These are phyloP conservation scores for Cladophialophora carrionii DNA, from an alignment of 2,329 filamentous ascomycete species.

Conservation along the genomic window DNA sequence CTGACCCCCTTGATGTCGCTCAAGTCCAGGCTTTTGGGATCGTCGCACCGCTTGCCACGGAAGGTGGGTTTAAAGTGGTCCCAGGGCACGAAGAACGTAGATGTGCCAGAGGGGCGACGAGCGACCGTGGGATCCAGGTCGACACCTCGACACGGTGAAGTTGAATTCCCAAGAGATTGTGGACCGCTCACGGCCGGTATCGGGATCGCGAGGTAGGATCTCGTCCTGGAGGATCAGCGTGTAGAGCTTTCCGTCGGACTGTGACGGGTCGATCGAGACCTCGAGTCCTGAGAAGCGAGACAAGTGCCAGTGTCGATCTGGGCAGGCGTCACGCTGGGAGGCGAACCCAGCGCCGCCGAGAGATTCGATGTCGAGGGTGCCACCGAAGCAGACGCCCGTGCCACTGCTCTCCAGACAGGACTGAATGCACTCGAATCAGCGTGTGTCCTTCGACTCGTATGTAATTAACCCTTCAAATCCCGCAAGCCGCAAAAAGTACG, in stretches of 20 bases:
- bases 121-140: conserved; percentile 28
- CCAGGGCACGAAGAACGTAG: conserved; percentile 64
- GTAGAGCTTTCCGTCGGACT: conserved; percentile 68
- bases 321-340: conserved; percentile 68
- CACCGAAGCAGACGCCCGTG: conserved; percentile 61
- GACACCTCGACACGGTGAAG: conserved; percentile 50
- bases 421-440: conserved; percentile 40
- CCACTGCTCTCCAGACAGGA: conserved; percentile 53
- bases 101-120: conserved; percentile 28
- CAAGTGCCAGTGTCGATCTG: conserved; percentile 65
- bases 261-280: conserved; percentile 52
- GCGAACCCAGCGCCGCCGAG: conserved; percentile 83
- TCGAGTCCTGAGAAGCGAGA: conserved; percentile 64
- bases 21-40: conserved; percentile 63
- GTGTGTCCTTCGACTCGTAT: neutral
- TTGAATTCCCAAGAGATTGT: conserved; percentile 75
- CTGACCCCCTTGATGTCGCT: conserved; percentile 67
- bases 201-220: conserved; percentile 58
- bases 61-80: conserved; percentile 70
- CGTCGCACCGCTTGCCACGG: conserved; percentile 64
- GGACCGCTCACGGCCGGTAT: conserved; percentile 71
- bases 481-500: neutral
- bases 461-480: neutral
- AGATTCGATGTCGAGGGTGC: conserved; percentile 71
- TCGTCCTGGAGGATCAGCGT: conserved; percentile 76